These are phyloP conservation scores for Schizophyllum amplum DNA, from an alignment of 1,284 basidiomycete genomes.

Conservation along the genomic window DNA sequence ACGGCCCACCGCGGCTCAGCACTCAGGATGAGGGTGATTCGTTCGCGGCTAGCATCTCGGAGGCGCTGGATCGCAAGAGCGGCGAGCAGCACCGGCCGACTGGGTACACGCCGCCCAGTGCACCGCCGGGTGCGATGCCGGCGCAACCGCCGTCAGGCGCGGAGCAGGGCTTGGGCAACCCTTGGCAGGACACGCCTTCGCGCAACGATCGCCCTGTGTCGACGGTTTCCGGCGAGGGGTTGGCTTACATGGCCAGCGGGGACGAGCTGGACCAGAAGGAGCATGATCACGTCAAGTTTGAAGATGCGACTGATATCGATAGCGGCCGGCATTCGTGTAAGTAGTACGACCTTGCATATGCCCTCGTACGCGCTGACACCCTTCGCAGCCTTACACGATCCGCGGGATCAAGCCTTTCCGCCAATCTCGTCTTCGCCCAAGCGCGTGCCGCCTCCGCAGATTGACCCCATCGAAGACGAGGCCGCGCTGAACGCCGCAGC, in stretches of 20 bases:
- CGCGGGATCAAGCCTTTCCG: slow-evolving; percentile 13
- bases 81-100: not conserved
- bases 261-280: slow-evolving; percentile 7
- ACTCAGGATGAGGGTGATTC: not conserved
- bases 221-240: not conserved
- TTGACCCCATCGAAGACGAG: slow-evolving; percentile 30
- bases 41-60: not conserved
- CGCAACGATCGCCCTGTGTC: not conserved
- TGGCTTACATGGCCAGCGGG: not conserved
- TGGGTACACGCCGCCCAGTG: not conserved
- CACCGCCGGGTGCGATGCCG: not conserved
- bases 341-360: not conserved
- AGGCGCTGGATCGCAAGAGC: not conserved
- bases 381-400: slow-evolving; percentile 21
- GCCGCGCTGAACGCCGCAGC: slow-evolving; percentile 50
- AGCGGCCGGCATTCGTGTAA: not conserved
- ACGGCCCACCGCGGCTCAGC: not conserved
- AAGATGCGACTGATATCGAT: not conserved
- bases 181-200: not conserved
- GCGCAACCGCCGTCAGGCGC: not conserved
- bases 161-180: not conserved
- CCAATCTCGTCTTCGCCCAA: slow-evolving; percentile 11
- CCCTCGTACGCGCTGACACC: not conserved
- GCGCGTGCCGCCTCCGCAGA: slow-evolving; percentile 28
- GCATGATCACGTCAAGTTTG: slow-evolving; percentile 5